Evolutionary conservation across 306 rosid genomes (phyloP).

Genomic region (Morella rubra): DNA sequence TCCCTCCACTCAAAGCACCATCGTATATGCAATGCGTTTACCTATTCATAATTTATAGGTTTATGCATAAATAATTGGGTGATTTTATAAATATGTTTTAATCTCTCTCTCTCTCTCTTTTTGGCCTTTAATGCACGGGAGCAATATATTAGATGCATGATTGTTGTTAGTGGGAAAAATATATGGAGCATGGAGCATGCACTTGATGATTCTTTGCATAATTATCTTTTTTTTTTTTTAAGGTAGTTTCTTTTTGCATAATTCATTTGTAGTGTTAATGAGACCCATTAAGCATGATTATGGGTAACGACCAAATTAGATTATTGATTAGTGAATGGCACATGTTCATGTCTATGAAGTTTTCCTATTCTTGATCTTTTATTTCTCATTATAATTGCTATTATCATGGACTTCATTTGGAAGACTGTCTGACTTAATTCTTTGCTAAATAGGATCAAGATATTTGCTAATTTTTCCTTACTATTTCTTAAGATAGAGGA

Average conservation of each 20-base stretch:
- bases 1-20: constrained; percentile 28
- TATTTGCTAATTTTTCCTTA: no score
- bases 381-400: no score
- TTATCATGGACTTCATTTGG: no score
- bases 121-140: constrained; percentile 22
- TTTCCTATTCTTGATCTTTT: no score
- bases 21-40: constrained; percentile 1
- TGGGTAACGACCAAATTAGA: constrained; percentile 15
- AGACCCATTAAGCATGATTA: neutral
- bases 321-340: constrained; percentile 28
- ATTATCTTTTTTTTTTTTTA: neutral
- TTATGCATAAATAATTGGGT: constrained; percentile 19
- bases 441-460: no score
- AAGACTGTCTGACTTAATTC: no score
- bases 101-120: neutral
- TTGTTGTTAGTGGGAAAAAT: constrained; percentile 16
- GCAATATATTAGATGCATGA: constrained; percentile 24
- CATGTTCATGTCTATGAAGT: neutral
- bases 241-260: neutral
- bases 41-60: neutral
- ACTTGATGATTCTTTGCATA: constrained; percentile 12
- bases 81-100: no score
- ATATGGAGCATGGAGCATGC: constrained; percentile 14
- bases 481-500: no score
- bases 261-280: neutral